phyloP scores from a whole-genome alignment of 352 stramenopile species.

The Phytopythium aichiense region DNA sequence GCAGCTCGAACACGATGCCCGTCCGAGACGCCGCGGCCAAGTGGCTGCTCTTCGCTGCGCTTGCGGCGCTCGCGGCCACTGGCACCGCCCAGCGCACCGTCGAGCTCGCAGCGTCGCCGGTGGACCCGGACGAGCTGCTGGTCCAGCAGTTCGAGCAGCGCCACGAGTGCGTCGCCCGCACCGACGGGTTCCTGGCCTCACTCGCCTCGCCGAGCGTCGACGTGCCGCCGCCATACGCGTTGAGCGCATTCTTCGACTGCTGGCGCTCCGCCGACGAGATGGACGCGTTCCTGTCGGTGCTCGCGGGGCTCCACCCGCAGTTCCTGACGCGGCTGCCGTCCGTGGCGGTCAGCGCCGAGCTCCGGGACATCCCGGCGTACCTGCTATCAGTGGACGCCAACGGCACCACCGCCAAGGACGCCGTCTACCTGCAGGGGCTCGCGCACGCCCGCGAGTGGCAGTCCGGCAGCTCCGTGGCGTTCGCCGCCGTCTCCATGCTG shows the following conservation, averaged over 20 bases:
- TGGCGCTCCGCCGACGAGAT: constrained; percentile 20
- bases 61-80: background rate
- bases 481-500: constrained; percentile 28
- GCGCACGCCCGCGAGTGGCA: constrained; percentile 47
- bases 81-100: background rate
- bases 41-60: background rate
- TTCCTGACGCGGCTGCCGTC: constrained; percentile 13
- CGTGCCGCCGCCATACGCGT: constrained; percentile 2
- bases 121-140: constrained; percentile 1
- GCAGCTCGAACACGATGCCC: background rate
- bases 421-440: constrained; percentile 15
- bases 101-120: background rate
- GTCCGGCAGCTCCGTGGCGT: constrained; percentile 38
- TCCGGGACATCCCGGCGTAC: constrained; percentile 20
- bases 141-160: constrained; percentile 4
- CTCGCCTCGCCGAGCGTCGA: background rate
- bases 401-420: constrained; percentile 5
- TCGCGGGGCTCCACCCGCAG: constrained; percentile 6
- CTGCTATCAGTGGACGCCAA: constrained; percentile 12
- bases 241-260: constrained; percentile 28
- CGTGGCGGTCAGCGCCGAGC: constrained; percentile 10
- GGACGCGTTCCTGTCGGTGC: constrained; percentile 19
- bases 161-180: background rate
- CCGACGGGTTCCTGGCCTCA: background rate
- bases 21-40: background rate